Evolutionary conservation across 176 grass and related monocot species (phyloP), one percentile per base, ranked within the genome.

Genomic region (Juncus inflexus): DNA sequence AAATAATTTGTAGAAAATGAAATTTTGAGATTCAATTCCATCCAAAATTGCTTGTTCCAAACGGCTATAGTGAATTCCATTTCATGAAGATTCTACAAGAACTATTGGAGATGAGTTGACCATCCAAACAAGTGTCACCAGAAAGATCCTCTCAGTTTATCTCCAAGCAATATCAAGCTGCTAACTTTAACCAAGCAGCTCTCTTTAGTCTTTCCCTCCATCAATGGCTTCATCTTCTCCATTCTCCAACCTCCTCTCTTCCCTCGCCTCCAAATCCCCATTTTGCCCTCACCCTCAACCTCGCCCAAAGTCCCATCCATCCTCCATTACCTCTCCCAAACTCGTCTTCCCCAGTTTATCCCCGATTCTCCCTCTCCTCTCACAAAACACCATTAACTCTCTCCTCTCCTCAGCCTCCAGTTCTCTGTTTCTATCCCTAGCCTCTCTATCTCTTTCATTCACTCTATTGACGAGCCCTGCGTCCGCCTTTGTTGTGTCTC

Each of bases 401-500:
- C 52, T 80, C 28, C 85, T 94, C 12, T 63, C 79, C 55, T 74
- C 86, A 15, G 91, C 77, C 42, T 70, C 79, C n/a, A 82, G 79
- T 0, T 83, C 84, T 54, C 66, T 97, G 3, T 36, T 89, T 42
- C 74, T 85, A 1, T 70, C 77, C 58, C 61, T 96, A 50, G 84
- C 87, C 14, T 83, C 80, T 42, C 4, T 83, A 14, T 65, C 75
- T 59, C 74, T 83, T 60, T 91, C 92, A 3, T 72, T 81, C 61
- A 63, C 88, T n/a, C 74, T 99, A 41, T 7, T 99, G 61, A 60
- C 91, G 4, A 72, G 64, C 55, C 57, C 65, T 19, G 94, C 94
- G 4, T 84, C 83, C 57, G 88, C 94, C 63, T 92, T 92, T 78
- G 88, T 99, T 10, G 75, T 92, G 14, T 69, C 83, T 59, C 59